Percentiles rank a stretch among this genome's conserved stretches.
Evolutionary conservation across 106 monocot genomes (phyloP).

Genomic region (Posidonia australis): DNA sequence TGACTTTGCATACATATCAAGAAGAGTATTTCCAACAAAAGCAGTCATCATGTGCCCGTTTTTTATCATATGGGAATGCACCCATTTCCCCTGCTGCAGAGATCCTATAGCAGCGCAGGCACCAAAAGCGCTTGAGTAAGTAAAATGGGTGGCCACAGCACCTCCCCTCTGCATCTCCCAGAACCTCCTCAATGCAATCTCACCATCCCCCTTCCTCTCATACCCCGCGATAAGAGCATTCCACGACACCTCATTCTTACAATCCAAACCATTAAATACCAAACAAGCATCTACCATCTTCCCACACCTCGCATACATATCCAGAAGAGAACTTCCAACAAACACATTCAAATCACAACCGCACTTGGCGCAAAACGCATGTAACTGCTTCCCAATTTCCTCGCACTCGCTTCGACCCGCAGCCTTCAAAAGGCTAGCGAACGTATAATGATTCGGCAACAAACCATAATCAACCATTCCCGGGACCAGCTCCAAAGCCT

Average conservation of each 20-base stretch:
- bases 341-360: not conserved
- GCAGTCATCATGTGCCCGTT: slow-evolving; percentile 19
- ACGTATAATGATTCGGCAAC: slow-evolving; percentile 16
- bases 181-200: slow-evolving; percentile 21
- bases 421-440: slow-evolving; percentile 16
- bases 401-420: not conserved
- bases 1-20: slow-evolving; percentile 46
- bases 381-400: not conserved
- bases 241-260: slow-evolving; percentile 23
- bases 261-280: slow-evolving; percentile 6
- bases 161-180: slow-evolving; percentile 33
- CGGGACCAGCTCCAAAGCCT: slow-evolving; percentile 7
- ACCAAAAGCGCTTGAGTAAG: slow-evolving; percentile 52
- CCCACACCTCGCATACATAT: slow-evolving; percentile 15
- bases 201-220: slow-evolving; percentile 10
- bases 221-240: slow-evolving; percentile 19
- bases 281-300: slow-evolving; percentile 4
- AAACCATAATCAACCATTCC: slow-evolving; percentile 4
- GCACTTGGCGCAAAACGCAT: no score
- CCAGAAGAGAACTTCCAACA: slow-evolving; percentile 15
- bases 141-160: slow-evolving; percentile 23
- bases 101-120: slow-evolving; percentile 43
- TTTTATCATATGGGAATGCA: slow-evolving; percentile 38
- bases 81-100: slow-evolving; percentile 41
- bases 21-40: slow-evolving; percentile 38